Base-by-base conservation (phyloP, 164 flowering plant genomes). In the Protea cynaroides region DNA sequence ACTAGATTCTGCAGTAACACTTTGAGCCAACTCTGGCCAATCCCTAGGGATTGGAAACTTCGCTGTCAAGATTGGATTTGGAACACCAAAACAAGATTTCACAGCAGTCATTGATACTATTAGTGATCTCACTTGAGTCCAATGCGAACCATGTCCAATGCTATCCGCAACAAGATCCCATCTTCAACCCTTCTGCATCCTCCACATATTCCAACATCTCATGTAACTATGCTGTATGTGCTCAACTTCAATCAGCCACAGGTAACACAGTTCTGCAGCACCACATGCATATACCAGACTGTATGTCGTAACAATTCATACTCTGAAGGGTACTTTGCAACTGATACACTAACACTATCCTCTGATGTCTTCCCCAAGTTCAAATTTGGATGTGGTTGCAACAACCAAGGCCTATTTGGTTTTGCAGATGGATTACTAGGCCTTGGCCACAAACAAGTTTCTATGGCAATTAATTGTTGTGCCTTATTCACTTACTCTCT, bases 361-460 rank as follows among this genome's bases (percentile, higher is more conserved):
- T 7, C 78, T 1, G 85, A 79, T 9, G 40, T 49, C 12, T 58
- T 82, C 52, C 59, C 72, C 8, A 54, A 46, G 14, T 76, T 84
- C 61, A 54, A 54, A 22, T 82, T 86, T 47, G 91, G 91, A 0
- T 86, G 91, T 61, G 91, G 88, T 25, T 68, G 79, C 60, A 66
- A 84, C 57, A 86, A 86, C 66, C 62, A 47, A 0, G 88, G 84
- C 13, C 70, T 76, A 19, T 82, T 82, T 61, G 80, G 82, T 12
- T 69, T 65, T 18, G 51, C 74, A 1, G 88, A 83, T 2, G 90
- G 88, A 4, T 7, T 84, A 11, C 56, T 83, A 0, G 90, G 90
- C 0, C 84, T 83, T 1, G 88, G 82, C 22, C 83, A 78, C 1
- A 68, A 76, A 61, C 4, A 52, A 19, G 1, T 83, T 21, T 83